Evolutionary conservation across 148 eudicot genomes (phyloP), one percentile per base, ranked within the genome.

Genomic region (Amaranthus hypochondriacus): DNA sequence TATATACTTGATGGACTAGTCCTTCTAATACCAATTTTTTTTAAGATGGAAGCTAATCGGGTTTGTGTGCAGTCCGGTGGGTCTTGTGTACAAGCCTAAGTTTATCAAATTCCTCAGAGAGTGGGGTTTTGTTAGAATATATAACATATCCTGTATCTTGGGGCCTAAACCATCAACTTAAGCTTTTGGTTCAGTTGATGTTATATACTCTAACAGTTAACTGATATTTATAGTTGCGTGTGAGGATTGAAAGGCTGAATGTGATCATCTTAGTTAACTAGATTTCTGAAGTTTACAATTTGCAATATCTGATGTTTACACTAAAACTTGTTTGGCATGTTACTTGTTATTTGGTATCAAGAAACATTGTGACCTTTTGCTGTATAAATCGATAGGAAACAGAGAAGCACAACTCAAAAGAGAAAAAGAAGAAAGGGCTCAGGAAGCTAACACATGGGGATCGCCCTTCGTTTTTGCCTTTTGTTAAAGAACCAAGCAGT

Each of bases 401-500:
- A 5, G 96, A 89, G 79, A 86, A 87, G 87, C 90, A 82, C 80
- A 84, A 73, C 47, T 18, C 84, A 14, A 90, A 87, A 81, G 97
- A 92, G 81, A 92, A 86, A 83, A 91, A 84, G 79, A 84, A 86
- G 83, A 94, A 85, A 68, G 80, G 90, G 9, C 75, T 71, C 51
- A 85, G 88, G 39, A 87, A 73, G 84, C 75, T 84, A 50, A 88
- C 80, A 69, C 90, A 87, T 76, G 93, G 89, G 42, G 97, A 91
- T 56, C 77, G 74, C 4, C 87, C 79, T 79, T 93, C 98, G 47
- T 90, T 90, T 62, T 86, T 92, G 73, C 97, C 96, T 68, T 84
- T 84, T 13, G 89, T 89, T 68, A 83, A 90, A 81, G 88, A 83
- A 75, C 97, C 99, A 39, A 95, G 99, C 70, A 95, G 99, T 77